Evolutionary conservation across 2,329 filamentous ascomycete genomes (phyloP).

Genomic region (Juglanconis sp.): DNA sequence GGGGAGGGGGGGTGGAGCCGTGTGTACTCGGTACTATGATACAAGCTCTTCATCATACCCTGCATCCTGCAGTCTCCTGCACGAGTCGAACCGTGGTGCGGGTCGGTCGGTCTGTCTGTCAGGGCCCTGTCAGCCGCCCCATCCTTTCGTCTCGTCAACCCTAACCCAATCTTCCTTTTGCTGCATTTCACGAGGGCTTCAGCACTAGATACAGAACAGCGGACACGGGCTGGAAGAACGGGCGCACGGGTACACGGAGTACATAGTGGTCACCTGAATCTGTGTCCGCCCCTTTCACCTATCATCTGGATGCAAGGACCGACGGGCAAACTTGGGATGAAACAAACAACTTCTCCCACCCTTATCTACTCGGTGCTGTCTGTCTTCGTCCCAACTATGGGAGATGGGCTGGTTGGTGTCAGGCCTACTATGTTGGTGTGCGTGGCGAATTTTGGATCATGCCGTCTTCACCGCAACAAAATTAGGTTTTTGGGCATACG

Average conservation of each 20-base stretch:
- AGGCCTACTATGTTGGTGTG: background rate
- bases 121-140: slow-evolving; percentile 18
- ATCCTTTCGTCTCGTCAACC: slow-evolving; percentile 3
- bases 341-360: slow-evolving; percentile 15
- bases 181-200: background rate
- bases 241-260: background rate
- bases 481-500: background rate
- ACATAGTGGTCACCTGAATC: slow-evolving; percentile 5
- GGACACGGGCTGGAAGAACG: background rate
- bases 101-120: slow-evolving; percentile 7
- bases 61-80: slow-evolving; percentile 9
- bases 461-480: slow-evolving; percentile 1
- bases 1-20: no score
- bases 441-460: background rate
- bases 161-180: slow-evolving; percentile 14
- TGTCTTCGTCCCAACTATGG: background rate
- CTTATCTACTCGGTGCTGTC: background rate
- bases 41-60: slow-evolving; percentile 13
- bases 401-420: background rate
- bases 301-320: slow-evolving; percentile 14
- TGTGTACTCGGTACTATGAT: background rate
- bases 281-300: slow-evolving; percentile 7
- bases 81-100: slow-evolving; percentile 16
- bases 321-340: slow-evolving; percentile 18
- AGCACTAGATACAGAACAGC: background rate